A percentile compares a stretch with the other conserved stretches of the same genome.
Conservation (phyloP, 1,139 yeast species). For the Sugiyamaella neomexicana region DNA sequence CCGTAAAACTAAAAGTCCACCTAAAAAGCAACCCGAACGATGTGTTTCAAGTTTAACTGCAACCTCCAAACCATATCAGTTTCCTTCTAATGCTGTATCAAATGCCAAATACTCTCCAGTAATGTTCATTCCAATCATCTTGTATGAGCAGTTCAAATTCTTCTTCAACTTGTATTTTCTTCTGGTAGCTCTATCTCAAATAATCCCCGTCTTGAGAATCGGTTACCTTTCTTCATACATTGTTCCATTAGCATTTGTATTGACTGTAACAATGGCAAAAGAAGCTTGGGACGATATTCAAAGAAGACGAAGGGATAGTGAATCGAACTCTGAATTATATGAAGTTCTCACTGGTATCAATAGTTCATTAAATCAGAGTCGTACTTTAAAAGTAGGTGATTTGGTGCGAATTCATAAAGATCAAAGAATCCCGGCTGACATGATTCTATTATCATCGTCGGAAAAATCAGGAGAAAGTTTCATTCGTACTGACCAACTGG, state of each 20-base stretch:
- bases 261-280: constrained; percentile 88
- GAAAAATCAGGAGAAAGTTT: constrained; percentile 84
- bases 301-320: constrained; percentile 85
- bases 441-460: constrained; percentile 79
- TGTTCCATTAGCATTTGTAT: constrained; percentile 90
- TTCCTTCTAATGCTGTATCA: constrained; percentile 79
- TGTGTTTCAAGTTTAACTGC: constrained; percentile 15
- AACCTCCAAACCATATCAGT: constrained; percentile 36
- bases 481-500: constrained; percentile 94
- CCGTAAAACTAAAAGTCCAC: neutral
- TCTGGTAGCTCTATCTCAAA: constrained; percentile 90
- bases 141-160: constrained; percentile 95
- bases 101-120: constrained; percentile 92
- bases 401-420: constrained; percentile 79
- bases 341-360: constrained; percentile 56
- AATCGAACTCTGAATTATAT: constrained; percentile 80
- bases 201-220: constrained; percentile 84
- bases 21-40: constrained; percentile 8
- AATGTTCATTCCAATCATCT: constrained; percentile 82
- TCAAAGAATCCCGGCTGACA: constrained; percentile 88
- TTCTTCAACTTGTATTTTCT: constrained; percentile 92
- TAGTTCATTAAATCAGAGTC: constrained; percentile 51
- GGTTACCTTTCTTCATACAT: constrained; percentile 92
- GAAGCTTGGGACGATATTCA: constrained; percentile 94
- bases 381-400: constrained; percentile 81